Evolutionary conservation across 192 early-diverging fungal species (phyloP).

Genomic region (Phlyctochytrium arcticum): DNA sequence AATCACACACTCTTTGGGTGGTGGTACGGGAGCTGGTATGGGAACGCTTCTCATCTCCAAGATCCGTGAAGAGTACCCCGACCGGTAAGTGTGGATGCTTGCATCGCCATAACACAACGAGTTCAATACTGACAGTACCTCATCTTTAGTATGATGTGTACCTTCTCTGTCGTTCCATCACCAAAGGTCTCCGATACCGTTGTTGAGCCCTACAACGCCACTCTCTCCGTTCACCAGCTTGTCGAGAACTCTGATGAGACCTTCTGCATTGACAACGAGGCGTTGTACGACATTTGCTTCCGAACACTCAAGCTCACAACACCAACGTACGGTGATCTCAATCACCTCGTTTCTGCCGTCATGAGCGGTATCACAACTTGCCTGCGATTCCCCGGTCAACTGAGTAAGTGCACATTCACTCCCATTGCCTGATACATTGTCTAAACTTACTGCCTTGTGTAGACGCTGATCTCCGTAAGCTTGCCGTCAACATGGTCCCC

Average conservation of each 20-base stretch:
- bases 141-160: constrained; percentile 76
- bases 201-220: constrained; percentile 99
- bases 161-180: constrained; percentile 95
- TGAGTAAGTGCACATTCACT: constrained; percentile 54
- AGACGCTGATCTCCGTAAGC: constrained; percentile 63
- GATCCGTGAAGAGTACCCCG: constrained; percentile 99
- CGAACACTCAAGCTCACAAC: constrained; percentile 92
- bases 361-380: constrained; percentile 97
- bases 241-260: constrained; percentile 99
- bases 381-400: constrained; percentile 98
- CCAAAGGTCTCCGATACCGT: constrained; percentile 98
- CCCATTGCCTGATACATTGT: background rate
- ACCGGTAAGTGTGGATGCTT: constrained; percentile 55
- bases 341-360: constrained; percentile 93
- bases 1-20: constrained; percentile 95
- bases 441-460: constrained; percentile 39
- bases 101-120: background rate
- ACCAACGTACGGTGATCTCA: constrained; percentile 92
- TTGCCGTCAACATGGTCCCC: constrained; percentile 76
- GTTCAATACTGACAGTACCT: background rate
- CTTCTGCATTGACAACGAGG: constrained; percentile 99
- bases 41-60: constrained; percentile 94
- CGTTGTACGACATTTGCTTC: constrained; percentile 99
- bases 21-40: constrained; percentile 96
- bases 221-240: constrained; percentile 94